These are phyloP conservation scores for Myriosclerotinia duriaeana DNA, from an alignment of 2,329 filamentous ascomycete species.

Conservation along the genomic window DNA sequence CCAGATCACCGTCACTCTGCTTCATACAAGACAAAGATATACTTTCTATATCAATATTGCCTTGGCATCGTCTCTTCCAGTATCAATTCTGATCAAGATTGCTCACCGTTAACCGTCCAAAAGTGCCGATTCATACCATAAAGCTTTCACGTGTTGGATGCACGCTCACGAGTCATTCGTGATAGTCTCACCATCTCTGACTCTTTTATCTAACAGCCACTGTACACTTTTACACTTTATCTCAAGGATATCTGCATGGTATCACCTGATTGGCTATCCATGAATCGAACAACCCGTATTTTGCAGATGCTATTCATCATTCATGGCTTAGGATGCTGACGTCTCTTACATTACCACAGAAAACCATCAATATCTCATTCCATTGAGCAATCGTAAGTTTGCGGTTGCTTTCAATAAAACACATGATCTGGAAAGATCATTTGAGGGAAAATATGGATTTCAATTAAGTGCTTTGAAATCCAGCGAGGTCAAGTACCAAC, in stretches of 20 bases:
- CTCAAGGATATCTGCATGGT: slow-evolving; percentile 6
- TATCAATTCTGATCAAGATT: slow-evolving; percentile 6
- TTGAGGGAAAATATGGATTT: background rate
- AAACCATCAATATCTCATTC: background rate
- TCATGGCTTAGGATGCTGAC: background rate
- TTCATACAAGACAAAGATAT: slow-evolving; percentile 1
- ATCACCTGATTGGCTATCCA: background rate
- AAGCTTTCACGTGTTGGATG: background rate
- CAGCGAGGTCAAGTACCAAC: background rate
- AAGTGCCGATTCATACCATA: background rate
- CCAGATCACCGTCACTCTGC: slow-evolving; percentile 2
- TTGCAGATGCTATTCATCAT: background rate
- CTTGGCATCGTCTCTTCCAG: background rate
- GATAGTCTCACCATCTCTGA: background rate
- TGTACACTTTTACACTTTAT: background rate
- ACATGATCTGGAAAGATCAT: background rate
- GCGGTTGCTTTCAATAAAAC: background rate
- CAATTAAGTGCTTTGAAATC: background rate
- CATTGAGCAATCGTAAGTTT: background rate
- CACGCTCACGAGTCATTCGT: background rate
- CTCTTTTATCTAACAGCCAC: background rate
- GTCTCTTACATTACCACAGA: too few species aligned
- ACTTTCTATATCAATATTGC: too few species aligned
- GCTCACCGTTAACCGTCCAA: background rate
- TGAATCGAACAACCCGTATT: background rate